phyloP scores from a whole-genome alignment of 176 grass and related monocot species.

The Aechmea fasciata region DNA sequence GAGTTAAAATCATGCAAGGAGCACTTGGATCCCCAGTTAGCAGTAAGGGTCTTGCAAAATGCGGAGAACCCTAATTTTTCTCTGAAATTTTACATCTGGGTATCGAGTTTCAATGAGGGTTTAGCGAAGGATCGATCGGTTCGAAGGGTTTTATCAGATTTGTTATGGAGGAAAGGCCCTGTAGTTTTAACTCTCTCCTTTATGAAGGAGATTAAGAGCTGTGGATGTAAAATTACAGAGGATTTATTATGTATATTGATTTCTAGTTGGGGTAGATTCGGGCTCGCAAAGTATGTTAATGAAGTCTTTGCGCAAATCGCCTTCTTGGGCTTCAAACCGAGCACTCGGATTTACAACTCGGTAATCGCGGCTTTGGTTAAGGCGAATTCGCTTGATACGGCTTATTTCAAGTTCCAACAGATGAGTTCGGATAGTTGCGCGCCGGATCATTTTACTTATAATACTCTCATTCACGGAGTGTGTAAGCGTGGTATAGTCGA shows the following conservation, averaged over 20 bases:
- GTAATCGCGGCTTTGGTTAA: constrained; percentile 54
- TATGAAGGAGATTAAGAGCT: constrained; percentile 44
- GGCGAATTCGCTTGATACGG: constrained; percentile 44
- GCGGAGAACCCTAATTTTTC: constrained; percentile 28
- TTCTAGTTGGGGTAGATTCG: constrained; percentile 56
- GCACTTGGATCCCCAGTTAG: constrained; percentile 31
- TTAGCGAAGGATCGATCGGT: constrained; percentile 48
- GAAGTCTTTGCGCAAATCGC: constrained; percentile 77
- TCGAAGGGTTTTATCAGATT: constrained; percentile 42
- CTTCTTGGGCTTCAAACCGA: constrained; percentile 39
- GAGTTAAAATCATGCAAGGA: constrained; percentile 30
- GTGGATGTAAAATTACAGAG: constrained; percentile 55
- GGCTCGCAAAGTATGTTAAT: constrained; percentile 57
- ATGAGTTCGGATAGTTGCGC: constrained; percentile 50
- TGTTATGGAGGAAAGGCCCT: constrained; percentile 59
- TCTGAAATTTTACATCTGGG: constrained; percentile 71
- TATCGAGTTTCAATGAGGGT: constrained; percentile 38
- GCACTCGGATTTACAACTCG: constrained; percentile 52
- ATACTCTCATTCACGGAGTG: constrained; percentile 52
- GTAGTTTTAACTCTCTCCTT: constrained; percentile 43
- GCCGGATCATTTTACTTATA: constrained; percentile 70
- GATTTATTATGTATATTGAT: constrained; percentile 57
- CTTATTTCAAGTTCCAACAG: constrained; percentile 87
- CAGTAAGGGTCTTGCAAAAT: constrained; percentile 36
- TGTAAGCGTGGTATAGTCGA: constrained; percentile 47